Base-by-base conservation (phyloP, 2,329 filamentous ascomycete species). In the Rhinocladiella similis region DNA sequence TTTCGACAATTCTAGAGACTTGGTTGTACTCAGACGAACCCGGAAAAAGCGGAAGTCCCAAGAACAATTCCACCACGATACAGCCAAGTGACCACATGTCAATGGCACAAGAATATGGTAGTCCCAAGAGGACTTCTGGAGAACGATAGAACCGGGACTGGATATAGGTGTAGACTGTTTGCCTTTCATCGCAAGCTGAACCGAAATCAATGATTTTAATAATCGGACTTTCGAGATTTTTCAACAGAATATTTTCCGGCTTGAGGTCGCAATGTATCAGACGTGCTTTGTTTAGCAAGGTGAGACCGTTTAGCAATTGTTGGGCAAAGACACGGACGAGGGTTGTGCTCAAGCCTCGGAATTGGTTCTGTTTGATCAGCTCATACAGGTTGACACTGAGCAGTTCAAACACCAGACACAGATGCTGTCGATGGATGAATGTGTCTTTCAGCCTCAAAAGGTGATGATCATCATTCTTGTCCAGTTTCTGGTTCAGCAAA, bases 151-250 rank as follows among this genome's bases (percentile, higher is more conserved):
- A 99, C 66, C 94, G 84, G 9, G 94, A 99, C 73, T 99, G 94
- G 59, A 99, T 99, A 72, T 99, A 99, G 5, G 94, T 99, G 73
- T 99, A 99, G 25, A 99, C 94, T 0, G 94, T 99, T 72, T 99
- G 94, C 49, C 94, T 87, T 75, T 99, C 94, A 72, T 99, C 94
- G 73, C 94, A 99, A 13, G 94, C 94, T 36, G 94, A 99, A 42
- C 94, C 94, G 70, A 99, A 99, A 80, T 99, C 94, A 72, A 99
- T 99, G 68, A 99, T 97, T 74, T 99, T 99, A 82, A 99, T 99
- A 65, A 99, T 97, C 2, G 94, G 94, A 68, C 93, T 97, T 73
- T 99, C 94, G 41, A 99, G 85, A 70, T 99, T 99, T 75, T 99
- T 99, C 52, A 99, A 80, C 42, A 99, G 76, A 56, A 99, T 99